Evolutionary conservation across 2,329 filamentous ascomycete genomes (phyloP), one percentile per base, ranked within the genome.

Genomic region (Podosphaera aphanis): DNA sequence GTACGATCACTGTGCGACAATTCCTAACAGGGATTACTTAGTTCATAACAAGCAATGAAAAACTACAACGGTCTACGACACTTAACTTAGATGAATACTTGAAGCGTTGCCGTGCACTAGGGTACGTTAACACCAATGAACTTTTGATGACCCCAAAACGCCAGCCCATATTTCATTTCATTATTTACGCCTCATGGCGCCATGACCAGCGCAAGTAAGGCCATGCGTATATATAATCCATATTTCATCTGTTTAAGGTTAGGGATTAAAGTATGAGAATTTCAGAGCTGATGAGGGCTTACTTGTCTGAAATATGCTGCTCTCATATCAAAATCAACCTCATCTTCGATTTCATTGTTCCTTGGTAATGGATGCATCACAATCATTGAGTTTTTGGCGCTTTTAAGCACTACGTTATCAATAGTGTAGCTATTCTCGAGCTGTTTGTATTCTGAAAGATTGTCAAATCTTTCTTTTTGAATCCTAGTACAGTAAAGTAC

Each of bases 291-390:
- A 50, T n/a, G n/a, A n/a, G n/a, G n/a, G 72, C 82, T 76, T 66
- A 93, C 88, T 81, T 98, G 90, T 81, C 90, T 77, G 66, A 98
- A 98, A 68, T 98, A 98, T 47, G 90, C 88, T 48, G 90, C 90
- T 56, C 90, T 70, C 61, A 92, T 84, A 66, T 98, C 90, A 66
- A 92, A 93, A 64, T 98, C 90, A 43, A 98, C 85, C 67, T 98
- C 90, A 64, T 92, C 84, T 29, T 78, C 77, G 60, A 98, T 79
- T 71, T 98, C 90, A 53, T 80, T 77, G 59, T 95, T 95, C 58
- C 90, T 74, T 36, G 90, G 90, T 58, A 98, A 70, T 48, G 90
- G 90, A 65, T 98, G 90, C 77, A 98, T 77, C 52, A 98, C 82
- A 51, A 93, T 74, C 77, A 93, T 94, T 58, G 81, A 80, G 61